Conservation (phyloP, 1,284 basidiomycete genomes). For the Uromyces viciae-fabae region DNA sequence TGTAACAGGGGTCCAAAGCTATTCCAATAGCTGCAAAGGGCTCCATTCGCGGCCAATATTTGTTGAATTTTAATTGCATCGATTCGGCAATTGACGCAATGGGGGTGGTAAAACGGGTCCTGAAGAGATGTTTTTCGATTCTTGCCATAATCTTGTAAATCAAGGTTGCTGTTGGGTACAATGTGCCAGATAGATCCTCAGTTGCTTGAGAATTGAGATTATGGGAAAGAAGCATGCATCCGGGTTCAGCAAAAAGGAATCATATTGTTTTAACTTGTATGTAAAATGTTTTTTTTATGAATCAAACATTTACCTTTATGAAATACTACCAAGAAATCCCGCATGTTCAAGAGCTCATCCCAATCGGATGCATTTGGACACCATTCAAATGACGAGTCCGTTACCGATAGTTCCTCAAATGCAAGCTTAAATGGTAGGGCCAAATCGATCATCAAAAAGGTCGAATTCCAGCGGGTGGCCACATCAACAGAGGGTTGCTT, state of each 20-base stretch:
- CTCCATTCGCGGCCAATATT: not conserved
- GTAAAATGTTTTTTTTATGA: not conserved
- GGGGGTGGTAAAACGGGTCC: not conserved
- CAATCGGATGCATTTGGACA: not conserved
- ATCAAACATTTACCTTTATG: not conserved
- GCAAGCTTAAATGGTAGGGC: not conserved
- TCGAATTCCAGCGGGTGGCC: not conserved
- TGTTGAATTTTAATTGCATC: not conserved
- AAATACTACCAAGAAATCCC: not conserved
- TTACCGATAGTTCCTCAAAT: not conserved
- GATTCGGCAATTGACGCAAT: not conserved
- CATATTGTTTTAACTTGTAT: not conserved
- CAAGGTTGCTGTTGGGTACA: not conserved
- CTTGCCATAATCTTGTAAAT: not conserved
- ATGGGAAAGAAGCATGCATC: too few relatives aligned
- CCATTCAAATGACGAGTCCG: not conserved
- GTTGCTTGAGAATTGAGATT: not conserved
- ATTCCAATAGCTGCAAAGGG: not conserved
- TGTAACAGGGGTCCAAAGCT: not conserved
- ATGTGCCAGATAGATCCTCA: not conserved
- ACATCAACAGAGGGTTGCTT: not conserved
- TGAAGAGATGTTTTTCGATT: not conserved
- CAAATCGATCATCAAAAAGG: not conserved
- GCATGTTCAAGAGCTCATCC: not conserved
- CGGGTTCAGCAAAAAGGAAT: not conserved